Conservation (phyloP, 73 alveolate species). For the Diophrys sp. region DNA sequence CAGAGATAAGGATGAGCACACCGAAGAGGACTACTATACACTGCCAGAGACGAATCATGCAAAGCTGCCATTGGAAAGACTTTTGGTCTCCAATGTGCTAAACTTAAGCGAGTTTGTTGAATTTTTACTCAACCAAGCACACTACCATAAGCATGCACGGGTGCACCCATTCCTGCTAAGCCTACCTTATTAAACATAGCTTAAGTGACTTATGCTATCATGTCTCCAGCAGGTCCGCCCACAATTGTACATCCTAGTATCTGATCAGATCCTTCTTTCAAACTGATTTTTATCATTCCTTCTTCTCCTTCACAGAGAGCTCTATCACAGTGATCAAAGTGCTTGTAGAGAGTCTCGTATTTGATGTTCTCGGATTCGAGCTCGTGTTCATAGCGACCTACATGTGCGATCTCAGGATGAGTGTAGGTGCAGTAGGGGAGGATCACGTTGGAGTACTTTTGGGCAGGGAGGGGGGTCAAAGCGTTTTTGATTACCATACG, state of each 20-base stretch:
- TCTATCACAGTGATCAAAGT: constrained; percentile 50
- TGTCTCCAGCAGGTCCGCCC: constrained; percentile 85
- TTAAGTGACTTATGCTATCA: constrained; percentile 46
- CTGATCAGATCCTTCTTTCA: constrained; percentile 58
- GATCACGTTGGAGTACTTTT: constrained; percentile 13
- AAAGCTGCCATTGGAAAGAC: no score
- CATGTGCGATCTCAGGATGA: constrained; percentile 77
- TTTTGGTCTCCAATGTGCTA: no score
- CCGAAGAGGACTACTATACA: no score
- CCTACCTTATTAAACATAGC: constrained; percentile 60
- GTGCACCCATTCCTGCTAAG: constrained; percentile 45
- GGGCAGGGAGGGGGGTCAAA: constrained; percentile 29
- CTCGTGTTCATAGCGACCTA: constrained; percentile 40
- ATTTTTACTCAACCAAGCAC: no score
- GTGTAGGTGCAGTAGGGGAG: constrained; percentile 69
- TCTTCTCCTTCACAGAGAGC: constrained; percentile 55
- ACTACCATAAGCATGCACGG: constrained; percentile 58
- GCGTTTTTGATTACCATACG: constrained; percentile 54
- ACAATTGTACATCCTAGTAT: constrained; percentile 79
- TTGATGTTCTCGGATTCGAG: constrained; percentile 36
- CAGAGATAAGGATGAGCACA: no score
- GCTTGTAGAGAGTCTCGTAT: constrained; percentile 42
- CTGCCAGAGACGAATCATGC: no score
- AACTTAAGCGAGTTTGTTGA: no score
- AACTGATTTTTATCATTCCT: constrained; percentile 53